phyloP scores from a whole-genome alignment of 768 basidiomycete species.

The Lactifluus piperatus region DNA sequence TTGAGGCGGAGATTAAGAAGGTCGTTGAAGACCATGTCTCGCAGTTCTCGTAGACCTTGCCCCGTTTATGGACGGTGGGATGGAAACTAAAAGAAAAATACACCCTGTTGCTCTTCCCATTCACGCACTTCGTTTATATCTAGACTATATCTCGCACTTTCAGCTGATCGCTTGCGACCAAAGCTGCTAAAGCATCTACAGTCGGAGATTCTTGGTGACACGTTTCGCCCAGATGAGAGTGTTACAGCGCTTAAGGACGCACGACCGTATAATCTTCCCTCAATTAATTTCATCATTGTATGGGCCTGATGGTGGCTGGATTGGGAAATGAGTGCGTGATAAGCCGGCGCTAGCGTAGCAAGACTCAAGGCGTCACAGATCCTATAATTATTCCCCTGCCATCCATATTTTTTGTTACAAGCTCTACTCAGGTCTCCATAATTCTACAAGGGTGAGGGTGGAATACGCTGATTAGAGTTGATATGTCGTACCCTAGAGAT shows the following conservation, averaged over 20 bases:
- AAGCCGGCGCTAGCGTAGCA: no score
- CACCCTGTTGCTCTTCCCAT: constrained; percentile 1
- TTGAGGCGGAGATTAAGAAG: constrained; percentile 93
- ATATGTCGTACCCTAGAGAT: constrained; percentile 10
- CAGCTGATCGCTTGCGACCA: background rate
- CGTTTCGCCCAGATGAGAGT: background rate
- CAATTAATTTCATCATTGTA: no score
- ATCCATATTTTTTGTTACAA: background rate
- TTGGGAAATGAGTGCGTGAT: background rate
- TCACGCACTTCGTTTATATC: constrained; percentile 9
- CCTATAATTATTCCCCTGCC: background rate
- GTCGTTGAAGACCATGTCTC: constrained; percentile 84
- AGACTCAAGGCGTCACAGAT: background rate
- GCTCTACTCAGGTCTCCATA: constrained; percentile 9
- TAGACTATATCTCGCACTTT: constrained; percentile 8
- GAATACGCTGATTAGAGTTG: constrained; percentile 10
- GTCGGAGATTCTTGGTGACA: background rate
- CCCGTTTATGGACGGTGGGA: constrained; percentile 9
- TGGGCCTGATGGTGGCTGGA: background rate
- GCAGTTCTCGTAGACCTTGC: constrained; percentile 46
- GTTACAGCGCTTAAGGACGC: no score
- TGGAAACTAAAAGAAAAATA: constrained; percentile 15
- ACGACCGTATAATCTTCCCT: no score
- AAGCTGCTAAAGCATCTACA: background rate
- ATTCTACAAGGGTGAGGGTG: constrained; percentile 14